These are phyloP conservation scores for Aegilops bicornis DNA, from an alignment of 176 grass and related monocot species.

Conservation along the genomic window DNA sequence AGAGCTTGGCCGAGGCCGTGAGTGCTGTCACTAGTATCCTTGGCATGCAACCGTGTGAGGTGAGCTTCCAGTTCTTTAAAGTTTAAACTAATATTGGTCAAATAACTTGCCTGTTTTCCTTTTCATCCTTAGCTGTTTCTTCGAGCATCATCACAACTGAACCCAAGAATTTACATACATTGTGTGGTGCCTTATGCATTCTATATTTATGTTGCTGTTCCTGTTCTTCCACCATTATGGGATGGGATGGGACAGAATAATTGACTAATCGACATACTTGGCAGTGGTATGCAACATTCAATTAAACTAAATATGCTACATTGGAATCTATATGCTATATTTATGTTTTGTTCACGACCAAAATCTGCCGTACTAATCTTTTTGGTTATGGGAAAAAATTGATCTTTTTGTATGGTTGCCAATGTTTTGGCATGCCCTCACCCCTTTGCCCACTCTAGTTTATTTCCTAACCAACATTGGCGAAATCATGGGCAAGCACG, in stretches of 20 bases:
- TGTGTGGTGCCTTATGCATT: neutral
- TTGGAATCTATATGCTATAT: neutral
- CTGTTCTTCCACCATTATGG: neutral
- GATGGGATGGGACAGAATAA: neutral
- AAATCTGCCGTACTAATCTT: too few relatives aligned
- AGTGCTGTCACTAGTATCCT: slow-evolving; percentile 80
- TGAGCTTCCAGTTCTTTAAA: slow-evolving; percentile 34
- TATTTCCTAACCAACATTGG: neutral
- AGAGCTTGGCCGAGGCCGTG: slow-evolving; percentile 90
- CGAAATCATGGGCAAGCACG: neutral
- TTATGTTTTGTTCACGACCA: too few relatives aligned
- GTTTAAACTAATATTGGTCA: neutral
- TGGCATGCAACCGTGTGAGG: slow-evolving; percentile 98
- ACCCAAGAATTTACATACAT: neutral
- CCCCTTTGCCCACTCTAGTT: neutral
- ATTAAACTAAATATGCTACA: neutral
- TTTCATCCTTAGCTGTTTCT: neutral
- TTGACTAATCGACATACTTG: neutral
- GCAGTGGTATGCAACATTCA: neutral
- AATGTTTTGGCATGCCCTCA: neutral
- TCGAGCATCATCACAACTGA: neutral
- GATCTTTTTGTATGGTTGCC: neutral
- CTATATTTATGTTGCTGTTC: neutral
- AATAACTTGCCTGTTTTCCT: neutral
- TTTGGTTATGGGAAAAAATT: too few relatives aligned